A percentile compares a stretch with the other conserved stretches of the same genome.
Evolutionary conservation across 2,329 filamentous ascomycete genomes (phyloP).

Genomic region (Curvularia eragrostidis): DNA sequence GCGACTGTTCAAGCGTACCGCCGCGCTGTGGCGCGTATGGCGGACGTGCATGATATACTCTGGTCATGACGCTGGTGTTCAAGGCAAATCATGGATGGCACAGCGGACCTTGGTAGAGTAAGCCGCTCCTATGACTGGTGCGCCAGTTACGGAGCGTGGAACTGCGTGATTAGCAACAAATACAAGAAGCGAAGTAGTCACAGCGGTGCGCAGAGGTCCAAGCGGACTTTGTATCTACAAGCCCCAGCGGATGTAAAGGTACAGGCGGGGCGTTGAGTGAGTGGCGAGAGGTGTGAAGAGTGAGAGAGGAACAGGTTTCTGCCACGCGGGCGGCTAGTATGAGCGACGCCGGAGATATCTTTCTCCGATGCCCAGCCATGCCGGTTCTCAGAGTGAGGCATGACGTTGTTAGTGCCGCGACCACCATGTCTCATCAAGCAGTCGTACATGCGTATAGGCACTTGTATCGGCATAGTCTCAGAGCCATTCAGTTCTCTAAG

Average conservation of each 20-base stretch:
- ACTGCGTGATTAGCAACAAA: conserved; percentile 27
- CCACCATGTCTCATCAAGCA: conserved; percentile 49
- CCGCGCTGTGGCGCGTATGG: conserved; percentile 28
- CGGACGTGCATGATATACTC: conserved; percentile 34
- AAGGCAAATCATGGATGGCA: conserved; percentile 22
- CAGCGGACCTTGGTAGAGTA: conserved; percentile 12
- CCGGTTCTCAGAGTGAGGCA: conserved; percentile 7
- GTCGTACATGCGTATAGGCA: conserved; percentile 72
- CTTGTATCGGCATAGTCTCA: conserved; percentile 71
- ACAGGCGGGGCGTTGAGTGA: conserved; percentile 28
- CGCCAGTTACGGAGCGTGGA: conserved; percentile 6
- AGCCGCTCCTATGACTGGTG: conserved; percentile 6
- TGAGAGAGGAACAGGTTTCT: conserved; percentile 19
- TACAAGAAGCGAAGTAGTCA: conserved; percentile 16
- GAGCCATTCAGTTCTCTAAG: conserved; percentile 73
- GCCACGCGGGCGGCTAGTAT: conserved; percentile 4
- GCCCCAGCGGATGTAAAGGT: conserved; percentile 27
- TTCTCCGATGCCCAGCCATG: conserved; percentile 24
- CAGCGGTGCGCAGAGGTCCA: conserved; percentile 9
- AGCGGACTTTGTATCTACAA: conserved; percentile 24
- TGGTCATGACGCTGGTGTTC: conserved; percentile 31
- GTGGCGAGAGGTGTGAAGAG: conserved; percentile 16
- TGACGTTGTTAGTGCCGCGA: conserved; percentile 5
- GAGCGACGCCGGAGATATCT: conserved; percentile 19
- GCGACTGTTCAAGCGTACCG: conserved; percentile 31